phyloP scores from a whole-genome alignment of 1,284 basidiomycete species.

The Xerocomus amazonicus region DNA sequence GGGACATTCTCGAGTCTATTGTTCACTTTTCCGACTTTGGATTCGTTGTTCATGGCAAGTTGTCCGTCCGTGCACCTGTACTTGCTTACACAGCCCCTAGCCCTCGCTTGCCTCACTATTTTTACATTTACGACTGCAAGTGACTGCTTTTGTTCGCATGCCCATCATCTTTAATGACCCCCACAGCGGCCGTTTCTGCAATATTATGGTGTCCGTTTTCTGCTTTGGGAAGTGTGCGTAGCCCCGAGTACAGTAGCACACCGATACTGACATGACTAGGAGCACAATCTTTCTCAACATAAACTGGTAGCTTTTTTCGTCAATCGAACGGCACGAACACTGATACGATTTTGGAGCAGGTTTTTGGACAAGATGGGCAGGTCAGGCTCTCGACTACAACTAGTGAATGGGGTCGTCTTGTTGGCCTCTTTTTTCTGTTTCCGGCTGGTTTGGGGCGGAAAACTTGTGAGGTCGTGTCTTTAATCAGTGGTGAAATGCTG shows the following conservation, averaged over 20 bases:
- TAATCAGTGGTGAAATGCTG: constrained; percentile 4
- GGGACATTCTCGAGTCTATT: constrained; percentile 50
- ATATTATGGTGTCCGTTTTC: constrained; percentile 67
- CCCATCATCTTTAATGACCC: constrained; percentile 5
- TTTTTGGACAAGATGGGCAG: constrained; percentile 70
- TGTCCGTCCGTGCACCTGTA: not conserved
- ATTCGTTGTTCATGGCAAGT: constrained; percentile 63
- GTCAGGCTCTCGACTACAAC: constrained; percentile 62
- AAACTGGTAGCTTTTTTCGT: constrained; percentile 51
- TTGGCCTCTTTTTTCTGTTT: constrained; percentile 59
- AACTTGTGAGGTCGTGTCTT: constrained; percentile 43
- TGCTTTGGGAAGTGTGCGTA: constrained; percentile 71
- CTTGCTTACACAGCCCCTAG: constrained; percentile 31
- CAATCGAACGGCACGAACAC: not conserved
- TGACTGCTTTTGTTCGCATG: constrained; percentile 9
- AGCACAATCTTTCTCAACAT: constrained; percentile 77
- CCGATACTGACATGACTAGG: constrained; percentile 32
- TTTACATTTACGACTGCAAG: constrained; percentile 62
- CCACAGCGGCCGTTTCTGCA: constrained; percentile 66
- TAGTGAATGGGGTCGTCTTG: constrained; percentile 64
- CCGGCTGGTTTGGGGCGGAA: constrained; percentile 63
- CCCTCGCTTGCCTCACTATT: constrained; percentile 53
- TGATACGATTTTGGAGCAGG: constrained; percentile 36
- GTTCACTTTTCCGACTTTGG: constrained; percentile 49
- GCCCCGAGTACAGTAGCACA: constrained; percentile 1